A percentile compares a stretch with the other conserved stretches of the same genome.
phyloP scores from a whole-genome alignment of 345 rosid genomes.

The Heritiera littoralis region DNA sequence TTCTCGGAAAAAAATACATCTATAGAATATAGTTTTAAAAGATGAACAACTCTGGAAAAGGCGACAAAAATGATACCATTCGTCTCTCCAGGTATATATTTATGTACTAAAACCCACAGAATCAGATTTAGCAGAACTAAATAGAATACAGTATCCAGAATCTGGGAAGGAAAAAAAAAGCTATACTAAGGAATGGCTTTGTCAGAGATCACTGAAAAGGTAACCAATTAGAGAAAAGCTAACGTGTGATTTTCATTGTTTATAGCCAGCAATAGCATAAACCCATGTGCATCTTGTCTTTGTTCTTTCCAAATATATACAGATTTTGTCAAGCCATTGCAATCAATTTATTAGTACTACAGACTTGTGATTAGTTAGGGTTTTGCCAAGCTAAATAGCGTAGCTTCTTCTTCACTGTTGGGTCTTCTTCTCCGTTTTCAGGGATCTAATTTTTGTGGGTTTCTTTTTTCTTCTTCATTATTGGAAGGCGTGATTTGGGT shows the following conservation, averaged over 20 bases:
- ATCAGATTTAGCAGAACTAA: conserved; percentile 18
- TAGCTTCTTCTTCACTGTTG: not conserved
- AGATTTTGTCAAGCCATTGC: not conserved
- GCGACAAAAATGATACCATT: conserved; percentile 20
- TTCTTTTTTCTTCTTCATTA: not conserved
- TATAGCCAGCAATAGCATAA: not conserved
- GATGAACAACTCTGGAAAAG: conserved; percentile 28
- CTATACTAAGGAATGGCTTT: conserved; percentile 25
- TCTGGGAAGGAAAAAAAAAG: conserved; percentile 24
- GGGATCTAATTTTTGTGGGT: conserved; percentile 11
- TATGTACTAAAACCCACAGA: conserved; percentile 19
- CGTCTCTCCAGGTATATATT: conserved; percentile 33
- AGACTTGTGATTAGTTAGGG: conserved; percentile 12
- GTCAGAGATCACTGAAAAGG: conserved; percentile 29
- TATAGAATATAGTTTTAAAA: not conserved
- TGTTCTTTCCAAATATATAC: conserved; percentile 1
- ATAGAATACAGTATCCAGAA: conserved; percentile 21
- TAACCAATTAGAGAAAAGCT: conserved; percentile 9
- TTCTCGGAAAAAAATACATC: conserved; percentile 8
- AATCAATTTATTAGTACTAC: not conserved
- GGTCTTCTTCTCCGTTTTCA: not conserved
- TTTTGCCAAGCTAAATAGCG: not conserved
- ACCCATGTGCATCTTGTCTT: not conserved
- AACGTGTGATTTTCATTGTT: not conserved
- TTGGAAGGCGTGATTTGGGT: conserved; percentile 24